A percentile compares a stretch with the other conserved stretches of the same genome.
These are phyloP conservation scores for Dissophora globulifera DNA, from an alignment of 192 early-diverging fungal species.

Conservation along the genomic window DNA sequence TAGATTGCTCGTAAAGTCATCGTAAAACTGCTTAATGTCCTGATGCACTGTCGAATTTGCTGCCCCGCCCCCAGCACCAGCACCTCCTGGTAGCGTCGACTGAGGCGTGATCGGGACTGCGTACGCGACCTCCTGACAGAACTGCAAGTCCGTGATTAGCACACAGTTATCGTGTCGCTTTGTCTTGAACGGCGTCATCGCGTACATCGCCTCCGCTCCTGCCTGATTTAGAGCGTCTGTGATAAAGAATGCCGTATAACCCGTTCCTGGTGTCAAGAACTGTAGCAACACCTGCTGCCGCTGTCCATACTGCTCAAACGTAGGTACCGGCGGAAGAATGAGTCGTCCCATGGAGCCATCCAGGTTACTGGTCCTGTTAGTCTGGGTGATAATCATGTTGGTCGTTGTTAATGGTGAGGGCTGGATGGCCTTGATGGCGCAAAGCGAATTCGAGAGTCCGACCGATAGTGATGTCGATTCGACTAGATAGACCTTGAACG, in stretches of 20 bases:
- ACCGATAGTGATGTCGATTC: slow-evolving; percentile 21
- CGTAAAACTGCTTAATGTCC: slow-evolving; percentile 58
- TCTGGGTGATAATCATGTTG: slow-evolving; percentile 43
- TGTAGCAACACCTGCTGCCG: slow-evolving; percentile 39
- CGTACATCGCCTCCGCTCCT: slow-evolving; percentile 30
- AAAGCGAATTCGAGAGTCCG: slow-evolving; percentile 57
- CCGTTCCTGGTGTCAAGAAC: slow-evolving; percentile 41
- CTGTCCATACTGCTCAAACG: slow-evolving; percentile 26
- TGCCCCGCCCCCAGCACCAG: not conserved
- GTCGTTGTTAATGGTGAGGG: slow-evolving; percentile 41
- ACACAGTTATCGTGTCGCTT: slow-evolving; percentile 56
- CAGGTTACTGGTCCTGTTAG: slow-evolving; percentile 49
- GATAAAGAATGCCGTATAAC: slow-evolving; percentile 57
- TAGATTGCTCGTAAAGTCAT: slow-evolving; percentile 45
- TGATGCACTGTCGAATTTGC: not conserved
- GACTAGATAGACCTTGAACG: slow-evolving; percentile 38
- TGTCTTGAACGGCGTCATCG: slow-evolving; percentile 24
- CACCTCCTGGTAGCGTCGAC: slow-evolving; percentile 21
- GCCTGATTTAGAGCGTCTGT: slow-evolving; percentile 38
- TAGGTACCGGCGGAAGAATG: slow-evolving; percentile 51
- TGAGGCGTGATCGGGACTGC: slow-evolving; percentile 57
- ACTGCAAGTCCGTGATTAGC: slow-evolving; percentile 59
- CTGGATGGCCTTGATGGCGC: slow-evolving; percentile 55
- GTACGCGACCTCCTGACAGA: slow-evolving; percentile 67
- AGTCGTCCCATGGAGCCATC: slow-evolving; percentile 45